Base-by-base conservation (phyloP, 2,329 filamentous ascomycete species). In the Simplicillium aogashimaense region DNA sequence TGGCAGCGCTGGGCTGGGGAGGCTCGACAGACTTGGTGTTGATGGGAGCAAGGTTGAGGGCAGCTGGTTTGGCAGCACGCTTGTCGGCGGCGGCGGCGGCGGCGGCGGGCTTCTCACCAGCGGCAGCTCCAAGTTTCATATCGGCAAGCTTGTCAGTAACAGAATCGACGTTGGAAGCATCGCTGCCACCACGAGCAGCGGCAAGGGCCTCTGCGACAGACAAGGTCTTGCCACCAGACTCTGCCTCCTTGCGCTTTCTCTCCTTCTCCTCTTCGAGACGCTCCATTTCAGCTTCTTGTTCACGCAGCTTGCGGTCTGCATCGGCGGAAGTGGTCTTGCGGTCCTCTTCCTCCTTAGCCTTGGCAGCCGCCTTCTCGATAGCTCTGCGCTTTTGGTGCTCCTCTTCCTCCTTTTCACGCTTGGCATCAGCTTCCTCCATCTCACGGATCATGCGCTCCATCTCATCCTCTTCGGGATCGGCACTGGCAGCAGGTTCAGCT, bases 1-100 rank as follows among this genome's bases (percentile, higher is more conserved):
- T 83, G 45, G 89, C 90, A 43, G 92, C 87, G 47, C 87, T 97
- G 13, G 90, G 90, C 63, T 95, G 89, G 39, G 87, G 81, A 39
- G 90, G 84, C 67, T 98, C 90, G 17, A 95, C 78, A 30, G 83
- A 70, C 66, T 89, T 94, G 51, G 80, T 87, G 47, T 84, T 94
- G 42, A 83, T 65, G n/a, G 74, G 74, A 41, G 88, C 78, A 46
- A 97, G 74, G 65, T 95, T 95, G 49, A 98, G 80, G 35, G 86
- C 83, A 44, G 83, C 80, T 37, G 92, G 90, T 72, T 95, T 95
- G 43, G 69, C 58, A 33, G 63, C 65, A 42, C 67, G 78, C 63
- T 87, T 88, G 52, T 78, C 71, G 28, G 66, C 67, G 20, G 20
- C 20, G 9, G 6, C 20, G 20, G 20, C 20, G 9, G 6, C 20